Evolutionary conservation across 1,284 basidiomycete genomes (phyloP), one percentile per base, ranked within the genome.

Genomic region (Lentinula novae-zelandiae): DNA sequence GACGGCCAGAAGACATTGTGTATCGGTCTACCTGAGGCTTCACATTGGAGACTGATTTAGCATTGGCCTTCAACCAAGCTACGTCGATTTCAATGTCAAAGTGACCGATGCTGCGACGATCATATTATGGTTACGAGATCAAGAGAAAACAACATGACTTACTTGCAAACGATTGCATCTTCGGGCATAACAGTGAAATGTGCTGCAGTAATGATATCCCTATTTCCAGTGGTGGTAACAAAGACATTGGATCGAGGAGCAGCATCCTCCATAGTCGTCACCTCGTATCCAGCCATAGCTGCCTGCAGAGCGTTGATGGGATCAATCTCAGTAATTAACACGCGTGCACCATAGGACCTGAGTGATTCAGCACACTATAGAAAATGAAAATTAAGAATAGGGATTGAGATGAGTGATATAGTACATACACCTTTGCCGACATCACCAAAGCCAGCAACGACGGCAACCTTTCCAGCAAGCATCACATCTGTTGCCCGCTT

Each of bases 401-500:
- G 52, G 38, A 42, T 44, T n/a, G 27, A 5, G 50, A 61, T 31
- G 48, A 64, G 10, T 34, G 53, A 58, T 58, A 48, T 49, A 62
- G 51, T 9, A 85, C 90, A 71, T 80, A 95, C 93, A 65, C 96
- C 96, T 81, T 99, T 99, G 69, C 96, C 96, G 71, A 99, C 96
- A 73, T 99, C 96, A 82, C 96, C 96, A 78, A 92, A 99, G 65
- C 96, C 96, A 69, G 96, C 96, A 69, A 99, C 96, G 67, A 99
- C 93, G 63, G 96, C 96, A 68, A 98, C 94, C 82, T 99, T 99
- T 64, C 96, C 96, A 70, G 97, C 97, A 74, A 99, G 89, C 96
- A 99, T 99, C 76, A 99, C 95, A 78, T 99, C 96, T 69, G 96
- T 99, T 64, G 96, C 96, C 75, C 96, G 95, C 87, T 99, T 99